Evolutionary conservation across 768 basidiomycete species (phyloP).

Genomic region (Suillus lakei): DNA sequence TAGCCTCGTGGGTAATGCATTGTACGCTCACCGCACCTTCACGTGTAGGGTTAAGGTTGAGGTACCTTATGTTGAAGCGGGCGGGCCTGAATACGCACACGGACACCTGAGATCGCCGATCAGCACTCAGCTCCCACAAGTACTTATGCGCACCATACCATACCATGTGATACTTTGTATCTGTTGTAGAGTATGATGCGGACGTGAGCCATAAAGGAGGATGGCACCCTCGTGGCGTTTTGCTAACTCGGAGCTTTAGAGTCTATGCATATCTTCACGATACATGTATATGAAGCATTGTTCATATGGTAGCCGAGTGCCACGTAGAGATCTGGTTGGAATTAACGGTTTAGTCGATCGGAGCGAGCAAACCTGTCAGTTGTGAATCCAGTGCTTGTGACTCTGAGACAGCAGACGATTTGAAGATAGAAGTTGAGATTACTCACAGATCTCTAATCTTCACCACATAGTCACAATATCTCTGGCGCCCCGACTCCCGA

Average conservation of each 20-base stretch:
- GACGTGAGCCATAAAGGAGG: background rate
- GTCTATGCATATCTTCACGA: background rate
- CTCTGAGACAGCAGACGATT: background rate
- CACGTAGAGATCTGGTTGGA: background rate
- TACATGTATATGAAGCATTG: background rate
- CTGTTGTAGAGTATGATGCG: background rate
- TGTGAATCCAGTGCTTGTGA: background rate
- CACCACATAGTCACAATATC: background rate
- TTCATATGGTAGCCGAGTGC: background rate
- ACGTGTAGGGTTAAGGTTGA: background rate
- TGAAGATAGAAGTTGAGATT: background rate
- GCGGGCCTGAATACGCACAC: background rate
- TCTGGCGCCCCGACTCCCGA: background rate
- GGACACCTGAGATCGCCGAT: background rate
- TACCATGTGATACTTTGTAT: background rate
- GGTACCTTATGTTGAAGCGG: background rate
- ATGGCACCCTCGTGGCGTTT: background rate
- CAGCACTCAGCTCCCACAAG: background rate
- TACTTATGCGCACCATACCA: background rate
- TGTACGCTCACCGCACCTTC: background rate
- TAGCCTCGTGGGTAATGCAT: background rate
- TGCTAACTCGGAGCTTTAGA: background rate
- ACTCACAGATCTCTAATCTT: background rate
- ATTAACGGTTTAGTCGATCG: background rate
- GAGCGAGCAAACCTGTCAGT: background rate